phyloP scores from a whole-genome alignment of 1,284 basidiomycete species.

The Trichosporon sp. region DNA sequence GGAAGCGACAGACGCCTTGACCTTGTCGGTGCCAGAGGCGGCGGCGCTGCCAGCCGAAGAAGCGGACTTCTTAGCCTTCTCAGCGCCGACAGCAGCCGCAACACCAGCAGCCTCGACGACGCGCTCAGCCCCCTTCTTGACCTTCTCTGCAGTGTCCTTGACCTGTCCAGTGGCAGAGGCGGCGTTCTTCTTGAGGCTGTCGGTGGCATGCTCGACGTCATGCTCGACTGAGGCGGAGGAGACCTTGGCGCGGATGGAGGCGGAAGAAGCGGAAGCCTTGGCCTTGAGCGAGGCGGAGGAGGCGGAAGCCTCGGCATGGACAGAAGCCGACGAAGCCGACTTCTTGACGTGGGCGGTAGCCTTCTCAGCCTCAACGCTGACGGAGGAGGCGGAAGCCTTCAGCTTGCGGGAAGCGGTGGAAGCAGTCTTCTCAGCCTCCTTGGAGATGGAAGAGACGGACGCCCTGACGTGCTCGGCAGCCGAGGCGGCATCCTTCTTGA shows the following conservation, averaged over 20 bases:
- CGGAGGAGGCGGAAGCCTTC: slow-evolving; percentile 19
- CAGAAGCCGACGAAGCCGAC: background rate
- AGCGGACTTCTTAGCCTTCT: background rate
- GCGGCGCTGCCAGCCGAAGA: no score
- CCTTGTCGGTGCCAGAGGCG: background rate
- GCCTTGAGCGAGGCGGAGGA: slow-evolving; percentile 12
- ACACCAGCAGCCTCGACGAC: background rate
- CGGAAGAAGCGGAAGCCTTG: slow-evolving; percentile 1
- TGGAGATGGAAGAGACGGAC: slow-evolving; percentile 11
- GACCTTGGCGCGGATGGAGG: background rate
- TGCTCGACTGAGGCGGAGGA: slow-evolving; percentile 20
- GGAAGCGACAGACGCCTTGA: background rate
- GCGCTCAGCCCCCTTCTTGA: background rate
- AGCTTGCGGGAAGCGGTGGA: slow-evolving; percentile 16
- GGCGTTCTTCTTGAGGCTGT: slow-evolving; percentile 27
- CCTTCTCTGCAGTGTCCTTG: slow-evolving; percentile 14
- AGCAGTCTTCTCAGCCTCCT: slow-evolving; percentile 19
- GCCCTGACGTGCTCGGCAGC: slow-evolving; percentile 15
- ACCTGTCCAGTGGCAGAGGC: background rate
- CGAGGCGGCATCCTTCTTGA: slow-evolving; percentile 28
- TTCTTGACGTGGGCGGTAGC: slow-evolving; percentile 17
- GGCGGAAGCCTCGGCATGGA: background rate
- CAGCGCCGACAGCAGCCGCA: slow-evolving; percentile 6
- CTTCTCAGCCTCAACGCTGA: slow-evolving; percentile 31
- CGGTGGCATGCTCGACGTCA: slow-evolving; percentile 17